Base-by-base conservation (phyloP, 306 rosid genomes). In the Benincasa hispida region DNA sequence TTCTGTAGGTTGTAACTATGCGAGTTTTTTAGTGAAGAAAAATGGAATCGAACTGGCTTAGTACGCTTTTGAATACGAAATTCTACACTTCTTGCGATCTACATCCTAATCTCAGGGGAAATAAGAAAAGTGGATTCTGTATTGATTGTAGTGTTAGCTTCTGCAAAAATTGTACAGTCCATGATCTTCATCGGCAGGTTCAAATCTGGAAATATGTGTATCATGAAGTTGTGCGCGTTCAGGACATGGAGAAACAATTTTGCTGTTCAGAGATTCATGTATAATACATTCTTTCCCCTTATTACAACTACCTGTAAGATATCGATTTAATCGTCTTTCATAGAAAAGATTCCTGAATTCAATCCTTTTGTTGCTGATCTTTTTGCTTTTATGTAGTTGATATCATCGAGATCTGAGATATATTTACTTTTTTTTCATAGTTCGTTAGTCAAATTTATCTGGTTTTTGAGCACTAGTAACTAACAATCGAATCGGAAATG, bases 201-300 rank as follows among this genome's bases (percentile, higher is more conserved):
- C 95, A 90, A 84, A 90, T 94, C 77, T 92, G 88, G 89, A 86
- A 87, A 68, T 94, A 94, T 67, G 90, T 91, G 30, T 92, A 87
- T 77, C 93, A 87, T 55, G 93, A 94, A 80, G 98, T 94, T 12
- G 85, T 92, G 70, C 96, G 97, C 70, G 88, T 86, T 80, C 86
- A 88, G 0, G 96, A 92, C 32, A 76, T 90, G 74, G 89, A 91
- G 82, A 87, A 92, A 79, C 81, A 79, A 5, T 21, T 90, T 32
- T 88, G 92, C 82, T 91, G 97, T 87, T 84, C 93, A 19, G 85
- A 84, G 84, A 90, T 94, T 84, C 98, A 94, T 96, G 98, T 94
- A 58, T 25, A 34, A 9, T 27, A 24, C 19, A 27, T 53, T 65
- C 39, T 79, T 14, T 75, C 73, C 73, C 69, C 73, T 66, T 63